Percentiles rank a stretch among this genome's conserved stretches.
These are phyloP conservation scores for Globisporangium cystogenes DNA, from an alignment of 352 stramenopile species.

Conservation along the genomic window DNA sequence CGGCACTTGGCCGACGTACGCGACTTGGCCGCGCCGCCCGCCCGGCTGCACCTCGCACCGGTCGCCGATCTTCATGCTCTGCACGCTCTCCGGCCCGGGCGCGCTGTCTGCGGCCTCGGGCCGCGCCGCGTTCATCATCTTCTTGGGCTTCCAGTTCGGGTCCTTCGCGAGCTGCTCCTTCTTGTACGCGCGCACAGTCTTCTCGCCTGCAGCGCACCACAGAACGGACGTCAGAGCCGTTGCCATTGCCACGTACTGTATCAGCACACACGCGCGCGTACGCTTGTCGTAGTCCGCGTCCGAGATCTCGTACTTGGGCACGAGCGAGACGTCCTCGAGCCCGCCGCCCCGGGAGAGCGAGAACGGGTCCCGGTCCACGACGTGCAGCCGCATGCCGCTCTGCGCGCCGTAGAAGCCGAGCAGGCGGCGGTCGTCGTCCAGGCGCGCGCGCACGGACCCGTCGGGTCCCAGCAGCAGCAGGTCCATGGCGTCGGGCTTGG, in stretches of 20 bases:
- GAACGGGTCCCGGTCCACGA: conserved; percentile 96
- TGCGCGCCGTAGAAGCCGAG: conserved; percentile 90
- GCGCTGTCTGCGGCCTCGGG: conserved; percentile 23
- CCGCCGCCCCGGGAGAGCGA: conserved; percentile 92
- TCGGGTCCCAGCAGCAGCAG: conserved; percentile 56
- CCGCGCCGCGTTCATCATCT: conserved; percentile 50
- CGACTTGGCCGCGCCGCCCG: conserved; percentile 88
- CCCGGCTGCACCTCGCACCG: conserved; percentile 97
- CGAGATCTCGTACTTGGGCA: conserved; percentile 98
- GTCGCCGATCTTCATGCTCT: conserved; percentile 85
- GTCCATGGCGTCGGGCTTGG: conserved; percentile 88
- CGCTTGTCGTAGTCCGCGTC: conserved; percentile 99
- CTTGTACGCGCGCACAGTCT: conserved; percentile 97
- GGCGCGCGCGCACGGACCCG: conserved; percentile 30
- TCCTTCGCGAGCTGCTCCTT: conserved; percentile 94
- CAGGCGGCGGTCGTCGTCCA: conserved; percentile 80
- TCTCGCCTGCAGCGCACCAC: conserved; percentile 61
- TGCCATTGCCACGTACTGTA: no score
- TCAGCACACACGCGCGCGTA: conserved; percentile 20
- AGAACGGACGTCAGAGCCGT: no score
- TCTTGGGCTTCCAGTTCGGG: conserved; percentile 91
- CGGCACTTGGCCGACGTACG: conserved; percentile 90
- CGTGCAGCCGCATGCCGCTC: conserved; percentile 93
- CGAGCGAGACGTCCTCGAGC: conserved; percentile 95
- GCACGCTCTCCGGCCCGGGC: conserved; percentile 66